A percentile compares a stretch with the other conserved stretches of the same genome.
These are phyloP conservation scores for Chytriomyces sp. DNA, from an alignment of 192 early-diverging fungal genomes.

Conservation along the genomic window DNA sequence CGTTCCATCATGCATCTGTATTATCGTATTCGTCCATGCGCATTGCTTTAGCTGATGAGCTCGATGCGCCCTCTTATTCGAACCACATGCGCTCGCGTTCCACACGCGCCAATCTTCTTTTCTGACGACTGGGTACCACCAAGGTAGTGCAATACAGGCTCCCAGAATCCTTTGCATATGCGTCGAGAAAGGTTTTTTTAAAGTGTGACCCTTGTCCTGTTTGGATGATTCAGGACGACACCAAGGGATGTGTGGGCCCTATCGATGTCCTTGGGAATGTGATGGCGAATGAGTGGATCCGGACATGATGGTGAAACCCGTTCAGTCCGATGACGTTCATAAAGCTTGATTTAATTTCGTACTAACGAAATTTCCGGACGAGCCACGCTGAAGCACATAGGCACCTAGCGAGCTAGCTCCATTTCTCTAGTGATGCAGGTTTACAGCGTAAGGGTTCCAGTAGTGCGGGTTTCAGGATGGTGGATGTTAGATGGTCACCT, in stretches of 20 bases:
- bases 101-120: slow-evolving; percentile 68
- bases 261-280: not conserved
- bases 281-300: too few relatives aligned
- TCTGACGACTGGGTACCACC: slow-evolving; percentile 73
- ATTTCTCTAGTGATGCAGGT: too few relatives aligned
- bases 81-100: too few relatives aligned
- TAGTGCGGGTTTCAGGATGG: too few relatives aligned
- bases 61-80: slow-evolving; percentile 58
- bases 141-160: slow-evolving; percentile 90
- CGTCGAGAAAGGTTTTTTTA: slow-evolving; percentile 72
- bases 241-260: slow-evolving; percentile 91
- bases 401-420: not conserved
- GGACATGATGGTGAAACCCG: not conserved
- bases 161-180: slow-evolving; percentile 88
- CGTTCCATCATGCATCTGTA: slow-evolving; percentile 84
- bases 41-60: slow-evolving; percentile 29
- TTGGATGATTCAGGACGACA: slow-evolving; percentile 51
- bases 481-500: not conserved
- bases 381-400: slow-evolving; percentile 28
- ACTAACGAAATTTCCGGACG: slow-evolving; percentile 17
- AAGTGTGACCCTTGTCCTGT: slow-evolving; percentile 68
- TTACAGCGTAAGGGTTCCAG: too few relatives aligned
- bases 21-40: too few relatives aligned
- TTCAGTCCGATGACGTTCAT: slow-evolving; percentile 58
- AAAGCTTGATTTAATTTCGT: slow-evolving; percentile 65